Evolutionary conservation across 75 land plant genomes (phyloP).

Genomic region (Adiantum capillusveneris): DNA sequence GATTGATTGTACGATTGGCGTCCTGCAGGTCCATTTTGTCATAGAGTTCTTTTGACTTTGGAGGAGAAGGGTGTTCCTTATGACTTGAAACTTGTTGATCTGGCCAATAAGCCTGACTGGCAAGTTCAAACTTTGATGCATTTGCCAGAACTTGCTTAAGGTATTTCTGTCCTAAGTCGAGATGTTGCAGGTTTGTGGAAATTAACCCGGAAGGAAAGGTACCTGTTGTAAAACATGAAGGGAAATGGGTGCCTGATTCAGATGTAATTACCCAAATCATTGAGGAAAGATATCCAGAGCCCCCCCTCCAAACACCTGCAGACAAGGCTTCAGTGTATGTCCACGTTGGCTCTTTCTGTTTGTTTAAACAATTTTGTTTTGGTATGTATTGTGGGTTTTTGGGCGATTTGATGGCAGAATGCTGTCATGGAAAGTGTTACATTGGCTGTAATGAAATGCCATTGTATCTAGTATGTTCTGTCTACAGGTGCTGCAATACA

Average conservation of each 20-base stretch:
- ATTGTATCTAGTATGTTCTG: no score
- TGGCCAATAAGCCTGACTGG: constrained; percentile 83
- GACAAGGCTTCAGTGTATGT: constrained; percentile 76
- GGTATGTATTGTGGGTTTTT: no score
- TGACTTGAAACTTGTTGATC: constrained; percentile 62
- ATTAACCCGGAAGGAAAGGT: constrained; percentile 87
- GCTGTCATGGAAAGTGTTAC: no score
- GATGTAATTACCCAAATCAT: constrained; percentile 74
- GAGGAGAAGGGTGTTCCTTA: constrained; percentile 90
- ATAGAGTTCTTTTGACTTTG: constrained; percentile 79
- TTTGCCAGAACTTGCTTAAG: no score
- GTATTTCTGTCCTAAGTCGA: no score
- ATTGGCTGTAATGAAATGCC: no score
- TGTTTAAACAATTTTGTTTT: no score
- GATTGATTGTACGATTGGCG: background rate
- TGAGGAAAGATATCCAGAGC: constrained; percentile 80
- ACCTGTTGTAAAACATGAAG: constrained; percentile 72
- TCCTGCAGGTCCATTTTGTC: constrained; percentile 75
- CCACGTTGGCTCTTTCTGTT: background rate
- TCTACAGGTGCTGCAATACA: no score
- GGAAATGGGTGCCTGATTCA: constrained; percentile 88
- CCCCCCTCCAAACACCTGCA: constrained; percentile 61
- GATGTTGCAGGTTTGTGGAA: constrained; percentile 82
- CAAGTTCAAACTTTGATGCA: constrained; percentile 16
- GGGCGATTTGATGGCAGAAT: no score